These are phyloP conservation scores for Acanthamoeba castellanii DNA, from an alignment of 208 protist species.

Conservation along the genomic window DNA sequence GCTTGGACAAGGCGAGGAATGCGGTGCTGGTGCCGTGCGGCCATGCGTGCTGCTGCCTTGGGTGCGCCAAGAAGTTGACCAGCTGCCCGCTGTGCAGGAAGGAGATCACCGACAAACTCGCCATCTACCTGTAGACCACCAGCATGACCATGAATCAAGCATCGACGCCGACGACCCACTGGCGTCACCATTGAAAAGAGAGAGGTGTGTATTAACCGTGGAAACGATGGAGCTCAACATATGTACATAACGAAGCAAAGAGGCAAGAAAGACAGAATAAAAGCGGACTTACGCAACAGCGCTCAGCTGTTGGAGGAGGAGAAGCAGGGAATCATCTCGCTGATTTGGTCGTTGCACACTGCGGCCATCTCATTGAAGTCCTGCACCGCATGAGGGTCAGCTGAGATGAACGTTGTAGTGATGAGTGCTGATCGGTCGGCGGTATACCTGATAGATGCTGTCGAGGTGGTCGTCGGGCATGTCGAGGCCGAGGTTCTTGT, in stretches of 20 bases:
- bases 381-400: not conserved
- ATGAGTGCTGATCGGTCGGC: too few relatives aligned
- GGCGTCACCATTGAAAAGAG: too few relatives aligned
- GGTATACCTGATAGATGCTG: not conserved
- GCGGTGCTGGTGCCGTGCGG: not conserved
- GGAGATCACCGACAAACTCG: not conserved
- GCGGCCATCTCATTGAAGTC: constrained; percentile 66
- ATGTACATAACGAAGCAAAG: too few relatives aligned
- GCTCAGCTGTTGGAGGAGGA: not conserved
- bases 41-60: not conserved
- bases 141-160: too few relatives aligned
- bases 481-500: constrained; percentile 3
- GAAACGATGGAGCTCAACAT: too few relatives aligned
- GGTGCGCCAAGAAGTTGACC: not conserved
- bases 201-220: too few relatives aligned
- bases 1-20: not conserved
- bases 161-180: too few relatives aligned
- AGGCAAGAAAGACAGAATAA: too few relatives aligned
- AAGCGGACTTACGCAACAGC: too few relatives aligned
- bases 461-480: not conserved
- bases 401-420: too few relatives aligned
- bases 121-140: not conserved
- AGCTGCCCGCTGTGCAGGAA: not conserved
- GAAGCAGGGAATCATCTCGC: constrained; percentile 35
- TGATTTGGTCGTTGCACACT: constrained; percentile 52